Conservation (phyloP, 2,329 filamentous ascomycete genomes). For the Fusarium sambucinum region DNA sequence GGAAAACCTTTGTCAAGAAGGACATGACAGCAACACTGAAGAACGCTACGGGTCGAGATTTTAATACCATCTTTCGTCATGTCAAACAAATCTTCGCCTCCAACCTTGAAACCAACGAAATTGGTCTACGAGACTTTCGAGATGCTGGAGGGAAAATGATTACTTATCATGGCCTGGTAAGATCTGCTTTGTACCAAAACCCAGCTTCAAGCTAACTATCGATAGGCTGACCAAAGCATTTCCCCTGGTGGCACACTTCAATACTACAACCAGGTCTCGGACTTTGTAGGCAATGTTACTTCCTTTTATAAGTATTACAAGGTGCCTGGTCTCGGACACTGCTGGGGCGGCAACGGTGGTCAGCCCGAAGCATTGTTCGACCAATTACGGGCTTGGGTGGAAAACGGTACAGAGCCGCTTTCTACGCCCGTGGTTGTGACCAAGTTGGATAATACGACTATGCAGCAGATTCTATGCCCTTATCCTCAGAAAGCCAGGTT, state of each 20-base stretch:
- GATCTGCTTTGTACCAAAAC: background rate
- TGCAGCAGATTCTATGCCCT: background rate
- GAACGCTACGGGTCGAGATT: background rate
- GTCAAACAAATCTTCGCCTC: conserved; percentile 4
- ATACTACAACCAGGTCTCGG: conserved; percentile 48
- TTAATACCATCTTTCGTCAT: conserved; percentile 7
- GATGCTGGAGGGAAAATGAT: conserved; percentile 32
- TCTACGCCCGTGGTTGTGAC: conserved; percentile 5
- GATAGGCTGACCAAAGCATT: conserved; percentile 39
- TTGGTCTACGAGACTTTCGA: conserved; percentile 23
- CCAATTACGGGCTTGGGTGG: conserved; percentile 49
- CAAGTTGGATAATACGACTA: background rate
- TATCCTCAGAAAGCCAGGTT: background rate
- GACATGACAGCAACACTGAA: background rate
- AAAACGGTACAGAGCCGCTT: conserved; percentile 48
- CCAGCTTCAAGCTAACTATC: background rate
- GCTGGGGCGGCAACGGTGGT: conserved; percentile 43
- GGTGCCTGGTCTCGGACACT: conserved; percentile 53
- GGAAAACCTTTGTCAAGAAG: background rate
- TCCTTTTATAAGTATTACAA: conserved; percentile 52
- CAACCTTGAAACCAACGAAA: conserved; percentile 22
- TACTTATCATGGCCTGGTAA: conserved; percentile 33
- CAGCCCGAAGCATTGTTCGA: conserved; percentile 45
- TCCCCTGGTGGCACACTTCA: conserved; percentile 37
- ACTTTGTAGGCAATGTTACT: conserved; percentile 32